Base-by-base conservation (phyloP, 2,329 filamentous ascomycete genomes). In the Onygenales sp. region DNA sequence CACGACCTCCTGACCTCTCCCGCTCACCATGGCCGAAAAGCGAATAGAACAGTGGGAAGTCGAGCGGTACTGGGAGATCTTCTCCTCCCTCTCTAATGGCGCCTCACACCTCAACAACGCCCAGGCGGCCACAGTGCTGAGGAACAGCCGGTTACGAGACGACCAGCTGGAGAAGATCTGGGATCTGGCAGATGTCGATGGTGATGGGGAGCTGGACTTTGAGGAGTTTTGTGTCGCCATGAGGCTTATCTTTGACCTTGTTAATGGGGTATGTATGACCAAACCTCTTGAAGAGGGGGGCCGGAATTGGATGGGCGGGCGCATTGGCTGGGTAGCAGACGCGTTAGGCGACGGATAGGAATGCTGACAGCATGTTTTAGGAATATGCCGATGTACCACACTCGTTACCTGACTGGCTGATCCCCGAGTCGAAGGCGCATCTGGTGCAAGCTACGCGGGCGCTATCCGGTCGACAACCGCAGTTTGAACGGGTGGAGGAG, bases 201-300 rank as follows among this genome's bases (percentile, higher is more conserved):
- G 91, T 63, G 93, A 98, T 75, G 93, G 93, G 58, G 94, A 94
- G 72, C 78, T 98, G 52, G 93, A 98, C 73, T 98, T 98, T 75
- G 93, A 98, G 75, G 93, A 98, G 78, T 98, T 98, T 71, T 98
- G 93, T 71, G 93, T 98, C 55, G 93, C 91, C 41, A 98, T 98
- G 93, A 83, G 93, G 66, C 77, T 98, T 65, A 96, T 97, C 64
- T 98, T 97, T 71, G 93, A 98, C 69, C 76, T 97, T 60, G 84
- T 98, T 63, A 98, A 98, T 66, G 93, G 93, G 63, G 89, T 94
- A 78, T 57, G 80, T 39, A 27, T 38, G 51, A 31, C 9, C 42
- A 32, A 9, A 9, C 42, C n/a, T 13, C 32, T 42, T 42, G 21
- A 14, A 27, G n/a, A 42, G n/a, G 38, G 21, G 33, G 21, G 17